phyloP scores from a whole-genome alignment of 2,329 filamentous ascomycete species.

The Trichoderma hamatum region DNA sequence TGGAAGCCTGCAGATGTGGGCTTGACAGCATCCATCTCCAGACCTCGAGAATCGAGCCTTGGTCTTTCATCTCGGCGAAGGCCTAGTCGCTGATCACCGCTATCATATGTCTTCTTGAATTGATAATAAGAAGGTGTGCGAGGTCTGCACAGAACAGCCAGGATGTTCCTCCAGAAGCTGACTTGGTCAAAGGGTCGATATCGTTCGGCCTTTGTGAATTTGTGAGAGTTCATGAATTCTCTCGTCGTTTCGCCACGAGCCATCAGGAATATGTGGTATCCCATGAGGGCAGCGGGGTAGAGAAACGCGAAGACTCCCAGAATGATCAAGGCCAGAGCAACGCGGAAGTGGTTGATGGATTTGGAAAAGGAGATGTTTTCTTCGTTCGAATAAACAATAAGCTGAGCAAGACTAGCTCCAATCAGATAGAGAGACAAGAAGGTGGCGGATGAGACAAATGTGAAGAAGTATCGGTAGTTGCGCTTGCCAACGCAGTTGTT shows the following conservation, averaged over 20 bases:
- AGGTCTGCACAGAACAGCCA: constrained; percentile 79
- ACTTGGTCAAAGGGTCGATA: constrained; percentile 88
- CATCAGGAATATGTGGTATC: constrained; percentile 91
- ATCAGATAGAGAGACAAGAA: constrained; percentile 76
- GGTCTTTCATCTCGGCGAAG: constrained; percentile 42
- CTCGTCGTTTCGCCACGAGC: constrained; percentile 90
- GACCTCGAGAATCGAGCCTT: constrained; percentile 56
- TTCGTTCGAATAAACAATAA: constrained; percentile 69
- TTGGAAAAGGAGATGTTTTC: constrained; percentile 67
- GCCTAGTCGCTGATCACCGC: constrained; percentile 85
- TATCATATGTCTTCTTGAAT: constrained; percentile 76
- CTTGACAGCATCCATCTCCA: constrained; percentile 74
- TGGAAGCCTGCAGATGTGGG: constrained; percentile 50
- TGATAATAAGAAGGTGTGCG: constrained; percentile 84
- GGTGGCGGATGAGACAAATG: constrained; percentile 81
- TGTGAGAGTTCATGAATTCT: constrained; percentile 94
- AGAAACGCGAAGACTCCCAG: constrained; percentile 74
- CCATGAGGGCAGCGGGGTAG: constrained; percentile 82
- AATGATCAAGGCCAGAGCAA: constrained; percentile 86
- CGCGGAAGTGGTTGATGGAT: constrained; percentile 71
- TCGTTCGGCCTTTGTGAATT: constrained; percentile 88
- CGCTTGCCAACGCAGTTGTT: constrained; percentile 97
- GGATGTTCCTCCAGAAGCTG: constrained; percentile 74
- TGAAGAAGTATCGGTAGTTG: constrained; percentile 98
- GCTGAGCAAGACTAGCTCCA: constrained; percentile 76